Percentiles rank a stretch among this genome's conserved stretches.
phyloP scores from a whole-genome alignment of 1,284 basidiomycete species.

The Austropuccinia psidii region DNA sequence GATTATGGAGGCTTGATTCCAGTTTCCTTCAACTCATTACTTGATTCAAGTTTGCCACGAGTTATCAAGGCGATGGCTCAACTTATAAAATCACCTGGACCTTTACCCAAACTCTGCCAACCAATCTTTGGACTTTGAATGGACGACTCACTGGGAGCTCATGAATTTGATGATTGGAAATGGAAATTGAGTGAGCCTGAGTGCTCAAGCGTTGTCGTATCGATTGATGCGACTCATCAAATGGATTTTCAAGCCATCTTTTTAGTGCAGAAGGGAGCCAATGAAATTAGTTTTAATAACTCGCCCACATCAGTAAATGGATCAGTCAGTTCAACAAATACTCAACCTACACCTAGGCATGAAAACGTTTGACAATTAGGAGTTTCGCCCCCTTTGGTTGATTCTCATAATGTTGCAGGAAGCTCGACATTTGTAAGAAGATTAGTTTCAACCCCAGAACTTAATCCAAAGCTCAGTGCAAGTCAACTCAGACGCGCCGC shows the following conservation, averaged over 20 bases:
- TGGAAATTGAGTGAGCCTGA: slow-evolving; percentile 24
- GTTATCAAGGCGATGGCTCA: slow-evolving; percentile 46
- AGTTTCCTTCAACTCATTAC: slow-evolving; percentile 73
- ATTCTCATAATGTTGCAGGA: background rate
- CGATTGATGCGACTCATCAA: slow-evolving; percentile 1
- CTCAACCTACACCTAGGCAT: slow-evolving; percentile 12
- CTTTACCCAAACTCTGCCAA: slow-evolving; percentile 39
- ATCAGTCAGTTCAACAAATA: slow-evolving; percentile 1
- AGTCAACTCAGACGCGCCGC: slow-evolving; percentile 42
- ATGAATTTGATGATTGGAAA: slow-evolving; percentile 36
- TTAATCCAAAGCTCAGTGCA: slow-evolving; percentile 44
- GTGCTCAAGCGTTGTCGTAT: background rate
- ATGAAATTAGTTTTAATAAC: slow-evolving; percentile 1
- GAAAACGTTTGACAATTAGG: slow-evolving; percentile 1
- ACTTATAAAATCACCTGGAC: slow-evolving; percentile 43
- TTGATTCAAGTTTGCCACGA: slow-evolving; percentile 57
- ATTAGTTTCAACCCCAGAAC: slow-evolving; percentile 38
- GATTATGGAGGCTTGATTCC: slow-evolving; percentile 85
- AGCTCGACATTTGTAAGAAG: slow-evolving; percentile 15
- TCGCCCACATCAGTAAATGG: background rate
- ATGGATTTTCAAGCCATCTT: slow-evolving; percentile 21
- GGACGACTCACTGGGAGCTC: slow-evolving; percentile 41
- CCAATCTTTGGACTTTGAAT: slow-evolving; percentile 41
- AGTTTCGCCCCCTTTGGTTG: background rate
- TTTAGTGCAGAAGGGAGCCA: slow-evolving; percentile 13